Base-by-base conservation (phyloP, 2,329 filamentous ascomycete genomes). In the Lecanosticta acicola region DNA sequence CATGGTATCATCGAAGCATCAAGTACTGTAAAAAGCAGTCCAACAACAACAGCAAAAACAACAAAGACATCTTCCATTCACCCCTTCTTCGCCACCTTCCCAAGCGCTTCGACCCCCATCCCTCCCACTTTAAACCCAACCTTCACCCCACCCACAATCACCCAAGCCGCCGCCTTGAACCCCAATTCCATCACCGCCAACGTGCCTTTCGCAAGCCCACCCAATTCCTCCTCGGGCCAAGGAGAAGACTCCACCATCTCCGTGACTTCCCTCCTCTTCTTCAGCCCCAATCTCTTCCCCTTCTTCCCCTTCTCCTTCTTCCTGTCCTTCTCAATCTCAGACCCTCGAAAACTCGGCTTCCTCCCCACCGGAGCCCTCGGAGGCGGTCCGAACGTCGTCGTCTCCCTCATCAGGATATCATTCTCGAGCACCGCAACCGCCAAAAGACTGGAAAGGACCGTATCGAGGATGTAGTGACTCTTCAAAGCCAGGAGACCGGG, bases 391-490 rank as follows among this genome's bases (percentile, higher is more conserved):
- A 66, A 66, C 3, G 55, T 56, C 19, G 64, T 45, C 26, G 49
- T 49, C 32, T 61, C 56, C 9, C 45, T 41, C 1, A 51, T 39
- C 4, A 55, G 56, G n/a, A 66, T 58, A 1, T 66, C 63, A 13
- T 66, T 65, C 59, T 75, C 72, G 10, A 71, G 67, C 1, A 72
- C 65, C 0, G 70, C 71, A 33, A 73, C 68, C 13, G 69, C 67
- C 21, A 74, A 56, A 9, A 75, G 57, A 0, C 71, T 64, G 2
- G 61, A 62, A 3, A 71, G 60, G 1, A 66, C 65, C 1, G 71
- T 71, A 49, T 75, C 72, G 41, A 72, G 60, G 35, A 74, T 62
- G 55, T 71, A 72, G 3, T 66, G 61, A 43, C 69, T 70, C n/a
- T 68, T 66, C 45, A 74, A 63, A 14, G 61, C 65, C 10, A 66